These are phyloP conservation scores for Phycomyces nitens DNA, from an alignment of 192 early-diverging fungal genomes.

Conservation along the genomic window DNA sequence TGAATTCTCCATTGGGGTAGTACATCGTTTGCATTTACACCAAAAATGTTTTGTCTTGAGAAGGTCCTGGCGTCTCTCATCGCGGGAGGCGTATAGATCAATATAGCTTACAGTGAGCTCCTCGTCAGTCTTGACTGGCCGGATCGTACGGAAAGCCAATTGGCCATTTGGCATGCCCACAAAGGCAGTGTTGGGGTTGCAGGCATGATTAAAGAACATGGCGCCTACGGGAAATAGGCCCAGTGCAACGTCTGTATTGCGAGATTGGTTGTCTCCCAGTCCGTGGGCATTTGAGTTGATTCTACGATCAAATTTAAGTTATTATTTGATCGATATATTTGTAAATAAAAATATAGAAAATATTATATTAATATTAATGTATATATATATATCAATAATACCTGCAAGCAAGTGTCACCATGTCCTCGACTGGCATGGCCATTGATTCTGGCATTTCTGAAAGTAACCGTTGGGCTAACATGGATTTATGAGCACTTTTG, in stretches of 20 bases:
- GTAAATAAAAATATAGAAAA: slow-evolving; percentile 6
- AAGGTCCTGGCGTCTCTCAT: slow-evolving; percentile 68
- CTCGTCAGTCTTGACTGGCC: slow-evolving; percentile 49
- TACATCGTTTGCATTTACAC: slow-evolving; percentile 74
- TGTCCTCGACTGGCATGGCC: slow-evolving; percentile 33
- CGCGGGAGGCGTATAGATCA: slow-evolving; percentile 64
- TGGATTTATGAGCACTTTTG: slow-evolving; percentile 9
- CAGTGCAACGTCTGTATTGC: slow-evolving; percentile 51
- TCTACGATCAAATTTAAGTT: slow-evolving; percentile 17
- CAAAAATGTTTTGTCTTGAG: slow-evolving; percentile 67
- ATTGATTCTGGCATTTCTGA: slow-evolving; percentile 24
- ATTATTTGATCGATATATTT: background rate
- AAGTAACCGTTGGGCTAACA: slow-evolving; percentile 52
- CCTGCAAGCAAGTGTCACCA: slow-evolving; percentile 35
- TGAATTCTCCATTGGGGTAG: slow-evolving; percentile 55
- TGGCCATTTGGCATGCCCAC: slow-evolving; percentile 52
- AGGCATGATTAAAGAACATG: slow-evolving; percentile 72
- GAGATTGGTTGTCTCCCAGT: slow-evolving; percentile 42
- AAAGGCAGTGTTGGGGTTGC: slow-evolving; percentile 69
- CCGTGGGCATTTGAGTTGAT: slow-evolving; percentile 65
- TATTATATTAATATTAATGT: slow-evolving; percentile 17
- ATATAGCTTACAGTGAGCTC: slow-evolving; percentile 67
- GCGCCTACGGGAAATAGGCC: slow-evolving; percentile 70
- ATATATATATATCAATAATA: slow-evolving; percentile 52
- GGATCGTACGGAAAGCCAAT: slow-evolving; percentile 58